Conservation (phyloP, 257 asterid genomes). For the Oldenlandia corymbosa region DNA sequence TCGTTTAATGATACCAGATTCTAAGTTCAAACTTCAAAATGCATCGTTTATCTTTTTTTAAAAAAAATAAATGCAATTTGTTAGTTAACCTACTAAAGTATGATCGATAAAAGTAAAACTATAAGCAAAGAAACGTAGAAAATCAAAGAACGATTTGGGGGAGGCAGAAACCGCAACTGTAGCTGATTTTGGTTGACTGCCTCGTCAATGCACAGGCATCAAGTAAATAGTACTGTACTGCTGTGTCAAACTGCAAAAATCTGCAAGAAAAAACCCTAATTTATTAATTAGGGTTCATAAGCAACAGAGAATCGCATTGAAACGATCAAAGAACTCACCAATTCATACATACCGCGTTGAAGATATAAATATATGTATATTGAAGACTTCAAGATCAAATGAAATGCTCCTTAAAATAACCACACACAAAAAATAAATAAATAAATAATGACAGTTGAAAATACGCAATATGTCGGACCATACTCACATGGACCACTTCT, state of each 20-base stretch:
- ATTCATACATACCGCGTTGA: background rate
- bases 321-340: background rate
- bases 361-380: background rate
- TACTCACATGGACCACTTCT: constrained; percentile 13
- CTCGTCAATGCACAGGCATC: background rate
- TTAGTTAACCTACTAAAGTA: too few species aligned
- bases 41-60: too few species aligned
- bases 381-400: background rate
- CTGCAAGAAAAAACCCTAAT: background rate
- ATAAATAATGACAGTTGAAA: background rate
- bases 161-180: background rate
- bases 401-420: background rate
- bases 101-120: background rate
- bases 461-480: constrained; percentile 1
- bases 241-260: background rate
- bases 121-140: background rate
- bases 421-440: too few species aligned
- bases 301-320: constrained; percentile 1
- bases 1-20: too few species aligned
- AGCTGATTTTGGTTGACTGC: constrained; percentile 6
- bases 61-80: too few species aligned
- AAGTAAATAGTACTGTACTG: background rate
- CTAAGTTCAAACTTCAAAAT: too few species aligned
- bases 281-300: background rate
- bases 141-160: background rate